These are phyloP conservation scores for Penicillium sp. DNA, from an alignment of 2,329 filamentous ascomycete genomes.

Conservation along the genomic window DNA sequence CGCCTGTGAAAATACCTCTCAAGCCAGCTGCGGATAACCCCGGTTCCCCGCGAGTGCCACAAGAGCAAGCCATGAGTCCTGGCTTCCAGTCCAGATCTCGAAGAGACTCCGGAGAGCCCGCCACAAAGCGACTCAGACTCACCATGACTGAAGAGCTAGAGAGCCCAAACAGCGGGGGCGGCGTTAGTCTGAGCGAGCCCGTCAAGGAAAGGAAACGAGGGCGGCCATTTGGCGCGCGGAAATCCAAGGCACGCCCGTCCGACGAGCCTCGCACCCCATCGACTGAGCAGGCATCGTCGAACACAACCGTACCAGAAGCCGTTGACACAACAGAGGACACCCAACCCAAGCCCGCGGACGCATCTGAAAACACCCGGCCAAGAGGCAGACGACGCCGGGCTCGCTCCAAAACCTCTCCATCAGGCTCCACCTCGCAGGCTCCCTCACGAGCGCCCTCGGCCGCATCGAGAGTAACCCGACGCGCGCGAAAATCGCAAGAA, in stretches of 20 bases:
- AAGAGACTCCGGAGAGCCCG: conserved; percentile 18
- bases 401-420: neutral
- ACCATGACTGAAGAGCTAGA: conserved; percentile 14
- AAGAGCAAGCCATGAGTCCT: neutral
- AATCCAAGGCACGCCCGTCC: neutral
- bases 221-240: conserved; percentile 18
- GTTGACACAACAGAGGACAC: neutral
- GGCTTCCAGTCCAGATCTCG: neutral
- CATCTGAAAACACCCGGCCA: neutral
- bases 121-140: conserved; percentile 30
- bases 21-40: conserved; percentile 17
- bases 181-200: neutral
- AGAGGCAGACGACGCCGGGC: neutral
- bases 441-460: neutral
- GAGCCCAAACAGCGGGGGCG: conserved; percentile 2
- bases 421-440: neutral
- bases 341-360: neutral
- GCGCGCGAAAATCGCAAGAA: neutral
- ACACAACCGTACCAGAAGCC: neutral
- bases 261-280: neutral
- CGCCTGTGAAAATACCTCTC: conserved; percentile 23
- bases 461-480: neutral
- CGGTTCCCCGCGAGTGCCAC: conserved; percentile 5
- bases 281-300: neutral
- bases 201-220: conserved; percentile 20